Evolutionary conservation across 2,329 filamentous ascomycete species (phyloP).

Genomic region (Pseudogymnoascus sp.): DNA sequence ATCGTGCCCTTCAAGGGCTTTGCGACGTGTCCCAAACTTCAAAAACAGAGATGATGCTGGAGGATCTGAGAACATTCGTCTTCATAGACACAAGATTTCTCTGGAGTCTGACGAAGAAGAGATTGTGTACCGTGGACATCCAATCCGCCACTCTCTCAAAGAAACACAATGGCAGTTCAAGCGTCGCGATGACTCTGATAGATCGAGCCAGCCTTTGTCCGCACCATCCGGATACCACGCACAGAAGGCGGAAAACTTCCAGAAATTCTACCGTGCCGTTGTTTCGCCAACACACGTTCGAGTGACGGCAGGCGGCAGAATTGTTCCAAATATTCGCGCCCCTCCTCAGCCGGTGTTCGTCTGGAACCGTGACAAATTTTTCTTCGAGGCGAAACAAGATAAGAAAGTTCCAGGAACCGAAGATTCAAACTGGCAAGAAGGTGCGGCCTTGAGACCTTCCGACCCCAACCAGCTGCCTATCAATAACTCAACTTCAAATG

Average conservation of each 20-base stretch:
- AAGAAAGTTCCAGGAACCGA: neutral
- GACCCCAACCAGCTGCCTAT: constrained; percentile 4
- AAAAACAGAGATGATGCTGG: neutral
- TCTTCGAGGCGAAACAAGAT: constrained; percentile 17
- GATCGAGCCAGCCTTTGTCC: constrained; percentile 39
- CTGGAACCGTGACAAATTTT: constrained; percentile 22
- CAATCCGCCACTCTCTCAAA: neutral
- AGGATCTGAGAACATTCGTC: neutral
- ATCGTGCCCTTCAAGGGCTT: neutral
- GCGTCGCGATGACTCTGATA: constrained; percentile 23
- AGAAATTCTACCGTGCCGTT: constrained; percentile 60
- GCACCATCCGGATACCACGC: constrained; percentile 45
- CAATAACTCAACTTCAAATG: neutral
- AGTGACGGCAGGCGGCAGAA: constrained; percentile 58
- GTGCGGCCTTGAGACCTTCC: neutral
- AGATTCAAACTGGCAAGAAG: neutral
- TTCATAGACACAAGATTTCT: constrained; percentile 9
- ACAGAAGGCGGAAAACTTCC: constrained; percentile 57
- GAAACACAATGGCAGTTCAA: constrained; percentile 24
- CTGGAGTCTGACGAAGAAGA: constrained; percentile 12
- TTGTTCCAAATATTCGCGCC: constrained; percentile 54
- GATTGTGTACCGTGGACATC: constrained; percentile 5
- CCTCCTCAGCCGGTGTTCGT: constrained; percentile 21
- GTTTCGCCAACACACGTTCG: constrained; percentile 58
- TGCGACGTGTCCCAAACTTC: constrained; percentile 5